A percentile compares a stretch with the other conserved stretches of the same genome.
These are phyloP conservation scores for Henckelia pumila DNA, from an alignment of 257 asterid species.

Conservation along the genomic window DNA sequence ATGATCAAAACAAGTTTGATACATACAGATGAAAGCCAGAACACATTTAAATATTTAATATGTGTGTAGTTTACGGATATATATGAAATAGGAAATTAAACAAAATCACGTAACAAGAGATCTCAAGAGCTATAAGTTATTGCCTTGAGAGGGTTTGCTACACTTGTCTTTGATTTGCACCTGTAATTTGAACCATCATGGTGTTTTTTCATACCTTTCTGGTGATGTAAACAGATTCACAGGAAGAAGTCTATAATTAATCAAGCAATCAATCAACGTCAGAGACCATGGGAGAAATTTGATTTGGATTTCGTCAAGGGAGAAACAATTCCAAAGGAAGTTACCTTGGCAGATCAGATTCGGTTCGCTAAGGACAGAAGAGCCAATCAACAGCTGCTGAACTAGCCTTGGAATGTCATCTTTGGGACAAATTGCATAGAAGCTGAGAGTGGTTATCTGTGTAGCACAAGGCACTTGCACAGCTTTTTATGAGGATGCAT, in stretches of 20 bases:
- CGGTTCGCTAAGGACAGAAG: constrained; percentile 62
- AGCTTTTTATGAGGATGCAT: background rate
- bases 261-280: constrained; percentile 41
- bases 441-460: background rate
- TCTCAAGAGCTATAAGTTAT: too few species aligned
- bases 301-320: constrained; percentile 41
- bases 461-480: background rate
- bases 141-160: background rate
- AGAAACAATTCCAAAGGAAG: constrained; percentile 38
- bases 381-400: constrained; percentile 35
- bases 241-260: constrained; percentile 48
- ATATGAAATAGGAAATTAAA: too few species aligned
- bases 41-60: too few species aligned
- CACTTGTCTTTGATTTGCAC: background rate
- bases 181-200: background rate
- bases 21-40: background rate
- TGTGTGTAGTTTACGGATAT: background rate
- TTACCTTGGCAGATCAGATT: constrained; percentile 78
- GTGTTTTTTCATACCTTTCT: constrained; percentile 2
- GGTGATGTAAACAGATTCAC: constrained; percentile 51
- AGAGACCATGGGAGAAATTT: constrained; percentile 64
- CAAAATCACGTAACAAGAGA: too few species aligned
- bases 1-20: background rate
- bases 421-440: background rate
- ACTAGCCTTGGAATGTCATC: constrained; percentile 22